Evolutionary conservation across 768 basidiomycete species (phyloP), one percentile per base, ranked within the genome.

Genomic region (Naematelia aurantialba): DNA sequence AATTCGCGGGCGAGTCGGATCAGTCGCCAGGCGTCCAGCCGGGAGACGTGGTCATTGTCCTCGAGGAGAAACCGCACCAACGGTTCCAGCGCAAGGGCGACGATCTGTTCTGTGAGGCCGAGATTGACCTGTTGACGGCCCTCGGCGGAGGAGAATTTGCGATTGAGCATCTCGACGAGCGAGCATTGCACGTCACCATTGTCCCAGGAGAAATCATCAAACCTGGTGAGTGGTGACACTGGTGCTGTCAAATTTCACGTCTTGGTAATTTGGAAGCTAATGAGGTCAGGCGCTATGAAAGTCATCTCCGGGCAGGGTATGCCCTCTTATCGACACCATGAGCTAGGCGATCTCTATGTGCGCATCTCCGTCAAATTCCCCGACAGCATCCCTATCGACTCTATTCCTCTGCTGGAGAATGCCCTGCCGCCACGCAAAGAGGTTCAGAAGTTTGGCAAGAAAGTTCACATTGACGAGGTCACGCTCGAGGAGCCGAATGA

Each of bases 271-370:
- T n/a, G n/a, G n/a, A n/a, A n/a, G 49, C 29, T 63, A 14, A 45
- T 66, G 21, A 42, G 51, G 29, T 2, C 68, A 93, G 94, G 88
- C 61, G 87, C 88, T 45, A 73, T 92, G 72, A 97, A 96, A 79
- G 87, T 93, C 65, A 87, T 99, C 68, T 84, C 84, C 50, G 89
- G 89, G 3, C 93, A 98, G 79, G 96, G 96, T 62, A 99, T 99
- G 96, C 96, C 94, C 12, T 97, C 96, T 52, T 89, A 89, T 77
- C 86, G 96, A 61, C 94, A 98, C 79, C 96, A 98, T 79, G 92
- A 99, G 74, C 84, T 86, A 42, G 96, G 96, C 39, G 91, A 98
- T 78, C 83, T 99, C 60, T 91, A 85, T 75, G 83, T 99, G 78
- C 88, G 86, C 73, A 79, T 98, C 67, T 81, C 82, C 62, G 89